Evolutionary conservation across 495 filamentous ascomycete species (phyloP).

Genomic region (Massariosphaeria phaeospora): DNA sequence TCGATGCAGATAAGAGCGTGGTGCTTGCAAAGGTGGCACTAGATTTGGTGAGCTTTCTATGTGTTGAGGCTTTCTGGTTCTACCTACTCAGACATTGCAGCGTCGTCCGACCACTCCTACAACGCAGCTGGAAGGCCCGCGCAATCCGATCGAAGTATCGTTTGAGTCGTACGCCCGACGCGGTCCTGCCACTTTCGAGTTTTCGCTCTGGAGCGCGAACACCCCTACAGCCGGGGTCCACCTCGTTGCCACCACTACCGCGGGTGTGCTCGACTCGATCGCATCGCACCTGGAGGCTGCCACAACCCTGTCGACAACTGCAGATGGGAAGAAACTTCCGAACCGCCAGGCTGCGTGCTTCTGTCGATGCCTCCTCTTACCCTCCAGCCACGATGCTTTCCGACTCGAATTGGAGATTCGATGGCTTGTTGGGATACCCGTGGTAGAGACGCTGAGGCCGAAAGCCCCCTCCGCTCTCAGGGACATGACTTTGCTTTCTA

Average conservation of each 20-base stretch:
- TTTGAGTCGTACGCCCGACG: constrained; percentile 12
- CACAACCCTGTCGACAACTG: background rate
- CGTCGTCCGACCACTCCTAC: background rate
- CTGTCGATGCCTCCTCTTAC: constrained; percentile 8
- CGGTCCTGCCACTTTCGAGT: background rate
- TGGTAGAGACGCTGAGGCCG: constrained; percentile 10
- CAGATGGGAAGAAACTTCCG: constrained; percentile 3
- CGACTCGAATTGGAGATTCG: constrained; percentile 10
- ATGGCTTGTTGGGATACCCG: constrained; percentile 17
- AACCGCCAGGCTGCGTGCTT: constrained; percentile 3
- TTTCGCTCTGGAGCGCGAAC: constrained; percentile 11
- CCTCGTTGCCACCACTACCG: constrained; percentile 1
- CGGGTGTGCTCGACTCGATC: constrained; percentile 10
- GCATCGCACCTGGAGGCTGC: constrained; percentile 10
- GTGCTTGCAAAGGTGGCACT: constrained; percentile 5
- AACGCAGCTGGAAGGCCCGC: background rate
- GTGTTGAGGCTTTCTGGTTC: background rate
- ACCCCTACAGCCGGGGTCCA: constrained; percentile 1
- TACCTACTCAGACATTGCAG: background rate
- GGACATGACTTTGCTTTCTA: constrained; percentile 21
- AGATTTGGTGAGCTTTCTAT: constrained; percentile 1
- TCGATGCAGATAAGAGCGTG: constrained; percentile 5
- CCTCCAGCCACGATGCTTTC: background rate
- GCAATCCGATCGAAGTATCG: constrained; percentile 5
- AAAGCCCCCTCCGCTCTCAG: background rate